These are phyloP conservation scores for Solanum raphanifolium DNA, from an alignment of 257 asterid genomes.

Conservation along the genomic window DNA sequence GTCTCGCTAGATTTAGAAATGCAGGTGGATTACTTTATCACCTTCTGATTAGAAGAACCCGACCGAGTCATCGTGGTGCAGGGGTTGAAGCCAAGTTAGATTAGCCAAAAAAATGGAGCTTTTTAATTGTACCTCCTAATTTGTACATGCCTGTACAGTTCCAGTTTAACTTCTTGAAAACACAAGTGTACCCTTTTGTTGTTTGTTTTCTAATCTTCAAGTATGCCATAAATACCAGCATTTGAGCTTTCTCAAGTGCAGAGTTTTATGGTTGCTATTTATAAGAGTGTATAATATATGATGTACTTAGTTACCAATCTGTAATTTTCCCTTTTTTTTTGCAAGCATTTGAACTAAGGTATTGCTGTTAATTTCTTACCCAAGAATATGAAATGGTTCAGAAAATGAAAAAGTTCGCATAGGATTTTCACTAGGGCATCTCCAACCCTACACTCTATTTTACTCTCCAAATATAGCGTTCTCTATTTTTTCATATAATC, in stretches of 20 bases:
- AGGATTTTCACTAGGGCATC: background rate
- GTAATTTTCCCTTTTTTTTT: background rate
- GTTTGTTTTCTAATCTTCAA: background rate
- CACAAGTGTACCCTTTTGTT: background rate
- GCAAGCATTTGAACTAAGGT: background rate
- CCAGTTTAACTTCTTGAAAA: background rate
- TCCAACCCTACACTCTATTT: too few relatives aligned
- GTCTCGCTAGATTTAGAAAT: background rate
- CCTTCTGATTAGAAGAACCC: background rate
- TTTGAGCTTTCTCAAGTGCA: background rate
- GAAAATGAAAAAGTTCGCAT: background rate
- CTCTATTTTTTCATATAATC: too few relatives aligned
- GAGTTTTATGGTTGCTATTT: background rate
- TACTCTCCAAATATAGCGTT: too few relatives aligned
- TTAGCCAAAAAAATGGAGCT: background rate
- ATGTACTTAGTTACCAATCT: background rate
- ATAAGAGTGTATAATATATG: background rate
- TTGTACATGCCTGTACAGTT: slow-evolving; percentile 26
- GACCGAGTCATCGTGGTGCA: background rate
- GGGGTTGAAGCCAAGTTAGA: slow-evolving; percentile 1
- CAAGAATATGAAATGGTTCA: background rate
- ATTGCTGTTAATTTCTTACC: background rate
- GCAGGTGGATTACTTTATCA: background rate
- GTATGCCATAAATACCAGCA: background rate
- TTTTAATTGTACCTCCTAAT: background rate